phyloP scores from a whole-genome alignment of 1,284 basidiomycete species.

The Pascua sp. region DNA sequence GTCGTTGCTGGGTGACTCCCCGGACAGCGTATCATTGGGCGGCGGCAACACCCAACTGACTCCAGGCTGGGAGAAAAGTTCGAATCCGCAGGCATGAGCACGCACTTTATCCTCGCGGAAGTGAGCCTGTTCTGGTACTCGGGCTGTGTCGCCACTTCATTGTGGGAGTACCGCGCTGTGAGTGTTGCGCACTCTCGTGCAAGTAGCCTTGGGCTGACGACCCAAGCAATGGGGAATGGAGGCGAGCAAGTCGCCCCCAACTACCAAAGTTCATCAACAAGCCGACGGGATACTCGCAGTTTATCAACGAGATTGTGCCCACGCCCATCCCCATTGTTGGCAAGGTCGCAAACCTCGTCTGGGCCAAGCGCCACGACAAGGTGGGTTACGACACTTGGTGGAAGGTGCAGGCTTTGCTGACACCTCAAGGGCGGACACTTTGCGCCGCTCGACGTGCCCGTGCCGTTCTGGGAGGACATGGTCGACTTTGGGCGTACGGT shows the following conservation, averaged over 20 bases:
- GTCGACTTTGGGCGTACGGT: slow-evolving; percentile 39
- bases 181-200: slow-evolving; percentile 15
- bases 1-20: no score
- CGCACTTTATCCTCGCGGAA: slow-evolving; percentile 39
- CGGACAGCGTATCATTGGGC: no score
- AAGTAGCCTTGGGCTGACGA: no score
- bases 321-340: slow-evolving; percentile 43
- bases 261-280: slow-evolving; percentile 35
- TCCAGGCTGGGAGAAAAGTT: slow-evolving; percentile 50
- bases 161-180: slow-evolving; percentile 51
- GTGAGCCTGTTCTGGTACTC: slow-evolving; percentile 50
- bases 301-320: slow-evolving; percentile 46
- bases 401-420: no score
- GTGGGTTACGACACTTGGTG: no score
- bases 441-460: slow-evolving; percentile 51
- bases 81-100: slow-evolving; percentile 5
- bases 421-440: slow-evolving; percentile 49
- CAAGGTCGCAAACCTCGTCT: slow-evolving; percentile 39
- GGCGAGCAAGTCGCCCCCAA: no score
- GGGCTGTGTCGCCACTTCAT: slow-evolving; percentile 46
- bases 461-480: slow-evolving; percentile 41
- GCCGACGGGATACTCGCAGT: slow-evolving; percentile 49
- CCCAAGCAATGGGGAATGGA: no score
- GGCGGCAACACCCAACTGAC: no score
- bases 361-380: slow-evolving; percentile 45